Evolutionary conservation across 306 rosid species (phyloP), one percentile per base, ranked within the genome.

Genomic region (Castanea sativa): DNA sequence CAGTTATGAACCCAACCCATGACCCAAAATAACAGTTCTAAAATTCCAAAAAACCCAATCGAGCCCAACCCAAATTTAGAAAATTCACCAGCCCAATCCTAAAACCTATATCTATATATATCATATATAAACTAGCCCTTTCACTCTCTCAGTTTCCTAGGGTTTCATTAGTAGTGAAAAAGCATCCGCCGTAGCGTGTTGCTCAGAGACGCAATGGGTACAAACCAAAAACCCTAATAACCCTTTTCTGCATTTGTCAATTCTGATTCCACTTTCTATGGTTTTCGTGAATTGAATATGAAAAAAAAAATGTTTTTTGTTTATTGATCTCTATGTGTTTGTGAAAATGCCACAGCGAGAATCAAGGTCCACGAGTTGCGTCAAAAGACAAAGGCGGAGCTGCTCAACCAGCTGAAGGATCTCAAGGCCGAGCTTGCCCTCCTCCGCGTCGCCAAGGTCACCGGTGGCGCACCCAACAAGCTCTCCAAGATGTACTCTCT

Each of bases 381-480:
- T 84, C 97, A 95, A 86, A 95, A 95, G 78, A 6, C 86, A 2
- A 93, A 91, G 88, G 78, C 71, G 1, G 99, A 95, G 12, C 85
- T 95, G 18, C 73, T 89, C 90, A 75, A 4, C 73, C 99, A 95
- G 90, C 91, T 92, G 16, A 95, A 92, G 90, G 99, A 95, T 73
- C 98, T 95, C 79, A 95, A 92, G 87, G 98, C 99, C 0, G 99
- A 92, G 82, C 96, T 95, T 67, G 87, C 98, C 4, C 86, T 91
- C 76, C 99, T 95, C 68, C 99, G 98, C 21, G 99, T 95, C 1
- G 96, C 99, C 25, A 95, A 95, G 92, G 99, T 93, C 89, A 95
- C 99, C 12, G 98, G 98, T 1, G 99, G 98, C 53, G 98, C 98
- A 5, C 92, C 99, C 80, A 95, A 95, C 92, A 95, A 93, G 92